Evolutionary conservation across 2,329 filamentous ascomycete species (phyloP).

Genomic region (Stagonosporopsis rhizophila): DNA sequence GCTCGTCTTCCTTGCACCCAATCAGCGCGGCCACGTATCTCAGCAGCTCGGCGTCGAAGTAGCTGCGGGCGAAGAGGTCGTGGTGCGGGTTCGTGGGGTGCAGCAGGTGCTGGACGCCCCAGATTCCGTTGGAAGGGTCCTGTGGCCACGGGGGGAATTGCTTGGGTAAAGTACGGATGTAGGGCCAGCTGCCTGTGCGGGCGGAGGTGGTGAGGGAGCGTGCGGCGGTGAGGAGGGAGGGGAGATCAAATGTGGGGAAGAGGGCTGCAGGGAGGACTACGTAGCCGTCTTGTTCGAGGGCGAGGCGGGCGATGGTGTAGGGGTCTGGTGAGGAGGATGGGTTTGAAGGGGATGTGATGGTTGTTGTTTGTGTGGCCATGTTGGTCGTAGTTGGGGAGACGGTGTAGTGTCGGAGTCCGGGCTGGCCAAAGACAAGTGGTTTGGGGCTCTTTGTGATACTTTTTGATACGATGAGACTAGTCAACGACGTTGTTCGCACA

Average conservation of each 20-base stretch:
- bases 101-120: conserved; percentile 87
- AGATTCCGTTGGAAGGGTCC: conserved; percentile 72
- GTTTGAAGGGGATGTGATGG: neutral
- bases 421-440: neutral
- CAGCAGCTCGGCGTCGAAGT: conserved; percentile 74
- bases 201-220: conserved; percentile 65
- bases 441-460: neutral
- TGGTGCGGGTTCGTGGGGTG: conserved; percentile 73
- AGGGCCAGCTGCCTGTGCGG: conserved; percentile 76
- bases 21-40: conserved; percentile 71
- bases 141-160: conserved; percentile 87
- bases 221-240: conserved; percentile 67
- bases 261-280: conserved; percentile 74
- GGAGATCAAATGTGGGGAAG: conserved; percentile 56
- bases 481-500: neutral
- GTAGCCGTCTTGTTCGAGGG: conserved; percentile 76
- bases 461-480: neutral
- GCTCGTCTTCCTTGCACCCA: conserved; percentile 57
- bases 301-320: conserved; percentile 51
- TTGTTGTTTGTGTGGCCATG: neutral
- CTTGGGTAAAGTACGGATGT: conserved; percentile 83
- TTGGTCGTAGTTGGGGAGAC: neutral
- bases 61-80: conserved; percentile 68
- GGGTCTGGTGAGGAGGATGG: conserved; percentile 20
- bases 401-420: neutral